Base-by-base conservation (phyloP, 768 basidiomycete species). In the Mycena olivaceomarginata region DNA sequence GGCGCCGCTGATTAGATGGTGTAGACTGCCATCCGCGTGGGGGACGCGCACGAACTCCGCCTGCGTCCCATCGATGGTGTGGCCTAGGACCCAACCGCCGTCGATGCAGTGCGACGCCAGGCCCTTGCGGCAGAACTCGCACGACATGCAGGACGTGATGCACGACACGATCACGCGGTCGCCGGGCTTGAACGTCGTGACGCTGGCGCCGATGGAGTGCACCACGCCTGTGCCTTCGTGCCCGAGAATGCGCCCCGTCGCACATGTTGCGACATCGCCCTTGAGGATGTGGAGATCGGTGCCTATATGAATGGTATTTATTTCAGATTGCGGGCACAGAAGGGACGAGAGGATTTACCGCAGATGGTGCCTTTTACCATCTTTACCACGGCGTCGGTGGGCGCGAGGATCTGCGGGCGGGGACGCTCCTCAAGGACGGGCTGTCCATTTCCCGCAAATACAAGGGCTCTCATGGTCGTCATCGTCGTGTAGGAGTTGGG, bases 191-290 rank as follows among this genome's bases (percentile, higher is more conserved):
- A 88, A 88, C 12, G 63, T 57, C 22, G 74, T 63, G 10, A 88
- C 88, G 18, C 73, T 68, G 2, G 73, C 39, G 1, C 87, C 87
- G 62, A 87, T 76, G 43, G 82, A 69, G 51, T 87, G 76, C 41
- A 88, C 83, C 37, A 85, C 15, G 5, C 83, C 87, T 1, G 86
- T 72, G 7, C 87, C 88, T 79, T 88, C 87, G 57, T 88, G 87
- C 9, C 88, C 86, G 45, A 88, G 85, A 18, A 87, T 85, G 77
- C 82, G 31, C 31, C 31, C 31, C 31, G 31, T 31, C 2, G 31
- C 3, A 31, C 31, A 31, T 31, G 31, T 31, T 31, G 31, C 31
- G 31, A 31, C 31, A 3, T 31, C 31, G 31, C 31, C 31, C 31
- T 31, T 31, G 31, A 31, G 31, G 31, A 31, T 31, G 31, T 31